Conservation (phyloP, 345 rosid species). For the Eucalyptus sp. region DNA sequence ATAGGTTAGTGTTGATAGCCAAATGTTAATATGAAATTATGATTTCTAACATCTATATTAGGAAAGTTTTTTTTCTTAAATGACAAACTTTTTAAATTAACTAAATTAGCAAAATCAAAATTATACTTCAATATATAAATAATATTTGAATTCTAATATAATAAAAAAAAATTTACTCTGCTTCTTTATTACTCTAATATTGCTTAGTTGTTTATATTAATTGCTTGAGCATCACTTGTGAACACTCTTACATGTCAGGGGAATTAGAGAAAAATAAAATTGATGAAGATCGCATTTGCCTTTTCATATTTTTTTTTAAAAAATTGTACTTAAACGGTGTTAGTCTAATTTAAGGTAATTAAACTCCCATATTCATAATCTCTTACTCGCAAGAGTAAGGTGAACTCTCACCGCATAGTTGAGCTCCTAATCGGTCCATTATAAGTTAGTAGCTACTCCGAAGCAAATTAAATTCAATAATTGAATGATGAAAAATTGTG, state of each 20-base stretch:
- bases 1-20: no score
- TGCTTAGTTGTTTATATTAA: neutral
- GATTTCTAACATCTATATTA: no score
- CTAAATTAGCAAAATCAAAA: no score
- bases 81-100: no score
- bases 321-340: neutral
- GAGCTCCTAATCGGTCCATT: neutral
- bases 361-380: neutral
- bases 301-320: neutral
- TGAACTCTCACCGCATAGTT: neutral
- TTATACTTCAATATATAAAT: no score
- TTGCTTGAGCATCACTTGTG: neutral
- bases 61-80: rapidly evolving
- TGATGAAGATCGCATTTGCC: neutral
- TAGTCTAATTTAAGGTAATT: neutral
- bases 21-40: no score
- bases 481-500: neutral
- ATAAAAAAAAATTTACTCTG: neutral
- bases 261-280: neutral
- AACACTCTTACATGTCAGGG: neutral
- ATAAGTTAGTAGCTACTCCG: neutral
- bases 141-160: no score
- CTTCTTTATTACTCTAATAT: neutral
- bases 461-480: neutral
- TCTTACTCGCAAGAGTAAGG: neutral